Conservation (phyloP, 2,329 filamentous ascomycete genomes). For the Xylaria digitata region DNA sequence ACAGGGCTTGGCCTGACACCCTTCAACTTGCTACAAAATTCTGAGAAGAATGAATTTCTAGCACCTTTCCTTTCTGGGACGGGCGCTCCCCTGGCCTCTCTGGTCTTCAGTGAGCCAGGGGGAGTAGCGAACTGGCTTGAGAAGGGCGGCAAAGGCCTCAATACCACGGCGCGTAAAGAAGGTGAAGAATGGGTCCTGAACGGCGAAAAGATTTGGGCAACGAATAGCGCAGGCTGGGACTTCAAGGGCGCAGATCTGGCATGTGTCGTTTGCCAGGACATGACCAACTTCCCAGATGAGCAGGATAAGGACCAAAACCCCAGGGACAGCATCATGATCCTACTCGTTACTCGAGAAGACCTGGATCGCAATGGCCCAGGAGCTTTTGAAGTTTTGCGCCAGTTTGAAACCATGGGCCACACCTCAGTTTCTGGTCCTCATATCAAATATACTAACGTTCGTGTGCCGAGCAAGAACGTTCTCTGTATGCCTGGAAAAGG, state of each 20-base stretch:
- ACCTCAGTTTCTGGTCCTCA: slow-evolving; percentile 62
- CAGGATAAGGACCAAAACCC: slow-evolving; percentile 40
- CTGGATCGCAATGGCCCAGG: slow-evolving; percentile 57
- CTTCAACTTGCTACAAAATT: slow-evolving; percentile 53
- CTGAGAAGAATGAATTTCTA: slow-evolving; percentile 6
- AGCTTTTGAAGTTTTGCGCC: slow-evolving; percentile 59
- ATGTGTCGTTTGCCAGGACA: slow-evolving; percentile 63
- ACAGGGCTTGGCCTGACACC: slow-evolving; percentile 65
- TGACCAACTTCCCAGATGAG: slow-evolving; percentile 34
- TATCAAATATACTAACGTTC: slow-evolving; percentile 59
- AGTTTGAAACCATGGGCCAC: slow-evolving; percentile 60
- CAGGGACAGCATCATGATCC: slow-evolving; percentile 56
- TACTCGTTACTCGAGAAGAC: slow-evolving; percentile 61
- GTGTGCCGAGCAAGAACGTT: slow-evolving; percentile 60
- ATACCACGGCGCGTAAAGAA: slow-evolving; percentile 61
- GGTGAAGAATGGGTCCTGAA: slow-evolving; percentile 63
- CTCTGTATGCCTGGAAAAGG: slow-evolving; percentile 58
- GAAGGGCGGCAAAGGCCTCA: slow-evolving; percentile 59
- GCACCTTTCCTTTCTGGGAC: slow-evolving; percentile 9
- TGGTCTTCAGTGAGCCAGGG: slow-evolving; percentile 64
- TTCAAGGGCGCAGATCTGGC: slow-evolving; percentile 62
- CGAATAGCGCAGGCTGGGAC: slow-evolving; percentile 66
- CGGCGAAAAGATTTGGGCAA: slow-evolving; percentile 68
- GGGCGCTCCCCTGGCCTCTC: slow-evolving; percentile 58
- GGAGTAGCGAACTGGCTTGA: slow-evolving; percentile 65